Evolutionary conservation across 1,139 yeast species (phyloP).

Genomic region (Debaryomyces udenii): DNA sequence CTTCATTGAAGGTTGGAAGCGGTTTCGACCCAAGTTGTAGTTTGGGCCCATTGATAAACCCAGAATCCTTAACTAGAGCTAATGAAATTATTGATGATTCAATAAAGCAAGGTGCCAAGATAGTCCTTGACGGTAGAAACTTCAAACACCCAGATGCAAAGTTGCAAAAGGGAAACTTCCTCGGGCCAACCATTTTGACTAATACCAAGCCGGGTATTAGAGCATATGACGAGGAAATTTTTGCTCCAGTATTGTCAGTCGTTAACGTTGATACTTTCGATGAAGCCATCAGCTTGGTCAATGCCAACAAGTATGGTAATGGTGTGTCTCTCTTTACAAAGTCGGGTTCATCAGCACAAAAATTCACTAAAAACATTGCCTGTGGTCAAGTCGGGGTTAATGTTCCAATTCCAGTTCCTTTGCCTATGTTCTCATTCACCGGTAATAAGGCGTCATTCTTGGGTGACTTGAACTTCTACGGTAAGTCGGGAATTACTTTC

Average conservation of each 20-base stretch:
- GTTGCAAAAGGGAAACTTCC: conserved; percentile 69
- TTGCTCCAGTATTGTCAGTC: conserved; percentile 74
- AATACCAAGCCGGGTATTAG: conserved; percentile 69
- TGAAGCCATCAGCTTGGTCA: conserved; percentile 70
- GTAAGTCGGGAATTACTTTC: conserved; percentile 72
- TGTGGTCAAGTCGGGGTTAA: conserved; percentile 82
- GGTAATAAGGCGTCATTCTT: conserved; percentile 78
- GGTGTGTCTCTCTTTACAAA: conserved; percentile 74
- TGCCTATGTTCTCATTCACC: conserved; percentile 82
- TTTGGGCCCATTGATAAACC: conserved; percentile 73
- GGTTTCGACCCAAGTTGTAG: conserved; percentile 67
- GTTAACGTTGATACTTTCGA: conserved; percentile 68
- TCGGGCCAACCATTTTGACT: conserved; percentile 72
- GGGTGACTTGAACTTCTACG: conserved; percentile 81
- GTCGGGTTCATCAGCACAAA: conserved; percentile 70
- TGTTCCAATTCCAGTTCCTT: conserved; percentile 83
- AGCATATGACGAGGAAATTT: conserved; percentile 75
- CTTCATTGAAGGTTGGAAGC: conserved; percentile 60
- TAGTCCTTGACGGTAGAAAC: conserved; percentile 68
- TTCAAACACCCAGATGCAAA: conserved; percentile 44
- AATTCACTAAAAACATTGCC: conserved; percentile 69
- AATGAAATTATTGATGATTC: conserved; percentile 59
- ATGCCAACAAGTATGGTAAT: conserved; percentile 70
- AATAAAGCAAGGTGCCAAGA: conserved; percentile 57
- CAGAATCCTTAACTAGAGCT: conserved; percentile 57